These are phyloP conservation scores for Botrytis pseudocinerea DNA, from an alignment of 2,329 filamentous ascomycete genomes.

Conservation along the genomic window DNA sequence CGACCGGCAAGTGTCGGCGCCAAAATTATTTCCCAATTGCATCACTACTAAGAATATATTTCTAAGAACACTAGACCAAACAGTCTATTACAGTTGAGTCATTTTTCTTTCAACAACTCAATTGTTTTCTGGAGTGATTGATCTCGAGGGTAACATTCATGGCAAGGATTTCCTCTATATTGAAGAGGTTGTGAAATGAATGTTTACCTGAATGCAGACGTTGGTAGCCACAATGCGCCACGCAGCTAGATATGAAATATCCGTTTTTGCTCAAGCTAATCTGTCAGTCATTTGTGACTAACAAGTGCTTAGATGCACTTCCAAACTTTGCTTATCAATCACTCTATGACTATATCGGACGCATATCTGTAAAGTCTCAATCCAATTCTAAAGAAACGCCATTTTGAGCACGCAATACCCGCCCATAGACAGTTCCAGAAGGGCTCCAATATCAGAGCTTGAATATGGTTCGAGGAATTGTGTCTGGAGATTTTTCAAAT, in stretches of 20 bases:
- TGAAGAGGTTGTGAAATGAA: background rate
- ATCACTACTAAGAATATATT: background rate
- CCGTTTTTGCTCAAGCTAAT: background rate
- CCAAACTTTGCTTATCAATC: background rate
- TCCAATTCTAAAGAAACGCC: background rate
- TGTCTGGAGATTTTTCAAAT: background rate
- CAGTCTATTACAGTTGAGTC: fast-evolving
- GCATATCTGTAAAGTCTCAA: background rate
- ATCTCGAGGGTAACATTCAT: background rate
- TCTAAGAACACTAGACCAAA: too few species aligned
- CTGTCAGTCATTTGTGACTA: background rate
- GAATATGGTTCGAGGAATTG: background rate
- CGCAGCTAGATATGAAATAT: background rate
- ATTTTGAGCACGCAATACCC: background rate
- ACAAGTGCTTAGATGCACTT: background rate
- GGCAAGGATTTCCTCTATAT: background rate
- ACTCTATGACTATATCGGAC: background rate
- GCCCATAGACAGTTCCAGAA: background rate
- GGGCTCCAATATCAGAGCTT: too few species aligned
- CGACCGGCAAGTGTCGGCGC: background rate
- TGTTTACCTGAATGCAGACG: background rate
- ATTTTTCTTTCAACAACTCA: too few species aligned
- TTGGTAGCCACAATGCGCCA: background rate
- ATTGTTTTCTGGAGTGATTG: too few species aligned
- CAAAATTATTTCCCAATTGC: background rate